These are phyloP conservation scores for Xanthoconium separans DNA, from an alignment of 1,284 basidiomycete species.

Conservation along the genomic window DNA sequence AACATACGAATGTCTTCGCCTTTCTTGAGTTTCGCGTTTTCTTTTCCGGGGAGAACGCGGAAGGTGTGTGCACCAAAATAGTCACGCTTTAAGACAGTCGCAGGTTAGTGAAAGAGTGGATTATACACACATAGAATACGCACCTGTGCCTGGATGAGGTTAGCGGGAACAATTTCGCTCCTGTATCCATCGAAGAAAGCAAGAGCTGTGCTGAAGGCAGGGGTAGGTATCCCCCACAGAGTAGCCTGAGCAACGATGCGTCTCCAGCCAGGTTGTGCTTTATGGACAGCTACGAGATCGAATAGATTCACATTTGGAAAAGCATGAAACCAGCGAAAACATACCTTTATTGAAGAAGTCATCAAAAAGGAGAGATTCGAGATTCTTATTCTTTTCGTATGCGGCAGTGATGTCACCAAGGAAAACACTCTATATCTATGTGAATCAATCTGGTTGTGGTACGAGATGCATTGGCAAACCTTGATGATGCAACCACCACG, in stretches of 20 bases:
- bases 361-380: constrained; percentile 95
- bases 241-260: constrained; percentile 95
- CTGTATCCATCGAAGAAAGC: constrained; percentile 99
- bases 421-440: constrained; percentile 71
- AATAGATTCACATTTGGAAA: constrained; percentile 3
- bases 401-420: constrained; percentile 91
- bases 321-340: background rate
- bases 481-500: constrained; percentile 99
- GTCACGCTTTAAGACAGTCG: constrained; percentile 59
- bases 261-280: constrained; percentile 97
- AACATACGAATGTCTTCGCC: constrained; percentile 85
- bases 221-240: constrained; percentile 97
- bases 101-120: constrained; percentile 33
- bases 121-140: constrained; percentile 5
- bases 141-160: constrained; percentile 92
- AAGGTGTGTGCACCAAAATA: constrained; percentile 96
- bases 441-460: constrained; percentile 2
- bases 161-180: constrained; percentile 90
- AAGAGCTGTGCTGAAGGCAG: constrained; percentile 94
- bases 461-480: constrained; percentile 35
- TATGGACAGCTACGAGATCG: constrained; percentile 69
- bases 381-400: constrained; percentile 82
- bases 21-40: constrained; percentile 77
- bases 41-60: constrained; percentile 86
- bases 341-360: constrained; percentile 96